Percentiles rank a stretch among this genome's conserved stretches.
Conservation (phyloP, 805 yeast species). For the Yarrowia deformans region DNA sequence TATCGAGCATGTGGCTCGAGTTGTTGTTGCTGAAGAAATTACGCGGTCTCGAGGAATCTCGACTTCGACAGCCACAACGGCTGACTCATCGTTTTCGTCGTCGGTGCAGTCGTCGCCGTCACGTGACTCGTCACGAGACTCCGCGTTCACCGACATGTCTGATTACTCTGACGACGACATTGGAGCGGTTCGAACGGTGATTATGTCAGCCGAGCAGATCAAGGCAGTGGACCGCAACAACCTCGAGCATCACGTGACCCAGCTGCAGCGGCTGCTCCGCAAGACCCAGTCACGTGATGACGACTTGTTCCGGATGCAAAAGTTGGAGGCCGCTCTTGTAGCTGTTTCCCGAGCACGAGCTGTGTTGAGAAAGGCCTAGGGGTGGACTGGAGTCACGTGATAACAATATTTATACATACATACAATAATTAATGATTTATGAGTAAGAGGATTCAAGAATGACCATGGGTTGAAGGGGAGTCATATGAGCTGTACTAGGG, state of each 20-base stretch:
- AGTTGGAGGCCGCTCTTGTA: conserved; percentile 20
- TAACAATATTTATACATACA: neutral
- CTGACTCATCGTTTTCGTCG: conserved; percentile 14
- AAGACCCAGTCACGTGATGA: conserved; percentile 19
- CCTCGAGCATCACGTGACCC: conserved; percentile 16
- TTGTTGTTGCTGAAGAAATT: conserved; percentile 1
- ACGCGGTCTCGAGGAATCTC: neutral
- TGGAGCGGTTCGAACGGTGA: conserved; percentile 2
- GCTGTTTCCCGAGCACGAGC: conserved; percentile 27
- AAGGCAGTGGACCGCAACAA: conserved; percentile 4
- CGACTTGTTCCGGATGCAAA: conserved; percentile 26
- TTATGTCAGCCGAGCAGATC: conserved; percentile 20
- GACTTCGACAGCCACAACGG: neutral
- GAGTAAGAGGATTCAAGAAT: neutral
- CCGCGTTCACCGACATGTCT: conserved; percentile 2
- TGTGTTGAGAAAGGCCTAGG: conserved; percentile 18
- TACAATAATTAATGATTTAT: conserved; percentile 11
- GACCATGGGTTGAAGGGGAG: neutral
- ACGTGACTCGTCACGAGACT: conserved; percentile 21
- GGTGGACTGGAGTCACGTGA: neutral
- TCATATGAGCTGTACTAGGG: too few relatives aligned
- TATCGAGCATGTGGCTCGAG: conserved; percentile 5
- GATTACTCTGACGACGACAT: conserved; percentile 13
- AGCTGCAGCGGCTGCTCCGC: conserved; percentile 24
- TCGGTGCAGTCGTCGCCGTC: conserved; percentile 18